These are phyloP conservation scores for Gossypium sturtianum DNA, from an alignment of 345 rosid genomes.

Conservation along the genomic window DNA sequence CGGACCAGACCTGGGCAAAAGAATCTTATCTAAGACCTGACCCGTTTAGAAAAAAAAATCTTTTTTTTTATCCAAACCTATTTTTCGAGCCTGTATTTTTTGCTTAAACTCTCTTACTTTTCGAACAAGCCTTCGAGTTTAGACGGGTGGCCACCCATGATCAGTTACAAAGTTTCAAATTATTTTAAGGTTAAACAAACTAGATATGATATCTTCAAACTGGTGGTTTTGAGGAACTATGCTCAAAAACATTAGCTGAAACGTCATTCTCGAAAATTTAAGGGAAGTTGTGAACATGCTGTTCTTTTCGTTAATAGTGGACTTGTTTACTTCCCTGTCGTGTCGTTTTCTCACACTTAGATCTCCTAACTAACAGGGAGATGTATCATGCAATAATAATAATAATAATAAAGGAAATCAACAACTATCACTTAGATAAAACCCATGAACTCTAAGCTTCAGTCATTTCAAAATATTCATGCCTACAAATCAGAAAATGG, in stretches of 20 bases:
- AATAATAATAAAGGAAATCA: neutral
- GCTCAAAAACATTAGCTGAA: neutral
- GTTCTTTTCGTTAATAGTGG: neutral
- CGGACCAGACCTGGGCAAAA: too few species aligned
- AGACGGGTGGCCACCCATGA: too few species aligned
- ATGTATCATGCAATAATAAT: neutral
- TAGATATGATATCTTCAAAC: neutral
- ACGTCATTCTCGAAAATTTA: neutral
- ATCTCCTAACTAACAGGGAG: neutral
- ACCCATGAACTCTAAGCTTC: neutral
- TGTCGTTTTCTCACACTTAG: too few species aligned
- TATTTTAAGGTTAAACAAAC: neutral
- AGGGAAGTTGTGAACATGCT: neutral
- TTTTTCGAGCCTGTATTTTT: too few species aligned
- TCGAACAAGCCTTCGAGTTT: too few species aligned
- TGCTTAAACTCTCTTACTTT: too few species aligned
- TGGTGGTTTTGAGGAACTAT: neutral
- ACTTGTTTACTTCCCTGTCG: too few species aligned
- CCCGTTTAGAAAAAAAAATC: too few species aligned
- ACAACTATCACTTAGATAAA: neutral
- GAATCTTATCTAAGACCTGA: too few species aligned
- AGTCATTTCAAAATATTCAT: neutral
- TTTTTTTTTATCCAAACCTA: too few species aligned
- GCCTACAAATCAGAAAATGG: neutral
- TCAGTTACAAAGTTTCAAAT: neutral